Conservation (phyloP, 177 flowering plant genomes). For the Vitis hybrid region DNA sequence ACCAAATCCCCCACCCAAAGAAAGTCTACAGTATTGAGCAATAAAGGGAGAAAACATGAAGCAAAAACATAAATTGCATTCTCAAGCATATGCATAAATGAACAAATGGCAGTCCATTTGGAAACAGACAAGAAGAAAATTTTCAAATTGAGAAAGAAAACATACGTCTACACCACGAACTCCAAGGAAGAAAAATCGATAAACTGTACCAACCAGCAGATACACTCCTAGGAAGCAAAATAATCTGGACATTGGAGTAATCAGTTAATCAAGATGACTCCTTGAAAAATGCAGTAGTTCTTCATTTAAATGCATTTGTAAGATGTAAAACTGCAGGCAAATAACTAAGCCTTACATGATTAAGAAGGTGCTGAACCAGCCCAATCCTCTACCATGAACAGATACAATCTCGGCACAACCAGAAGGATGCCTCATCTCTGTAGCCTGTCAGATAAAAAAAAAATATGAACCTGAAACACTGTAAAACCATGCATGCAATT, state of each 20-base stretch:
- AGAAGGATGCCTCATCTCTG: slow-evolving; percentile 73
- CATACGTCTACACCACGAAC: slow-evolving; percentile 79
- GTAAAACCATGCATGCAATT: neutral
- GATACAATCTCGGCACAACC: slow-evolving; percentile 75
- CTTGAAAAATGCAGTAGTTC: neutral
- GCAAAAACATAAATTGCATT: too few species aligned
- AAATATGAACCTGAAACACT: slow-evolving; percentile 2
- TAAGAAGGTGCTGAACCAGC: slow-evolving; percentile 74
- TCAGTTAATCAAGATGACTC: slow-evolving; percentile 1
- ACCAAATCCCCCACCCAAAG: too few species aligned
- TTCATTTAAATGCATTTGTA: neutral
- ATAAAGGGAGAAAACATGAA: too few species aligned
- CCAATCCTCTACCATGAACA: slow-evolving; percentile 65
- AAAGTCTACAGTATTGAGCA: too few species aligned
- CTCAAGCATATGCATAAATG: too few species aligned
- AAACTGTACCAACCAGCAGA: slow-evolving; percentile 66
- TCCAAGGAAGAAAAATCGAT: slow-evolving; percentile 68
- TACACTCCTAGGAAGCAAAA: slow-evolving; percentile 74
- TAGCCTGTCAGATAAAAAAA: slow-evolving; percentile 42
- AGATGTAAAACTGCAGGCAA: neutral
- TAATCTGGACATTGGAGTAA: slow-evolving; percentile 44
- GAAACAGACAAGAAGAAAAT: neutral
- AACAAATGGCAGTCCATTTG: neutral
- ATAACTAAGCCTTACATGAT: slow-evolving; percentile 44
- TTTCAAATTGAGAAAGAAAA: slow-evolving; percentile 13